Evolutionary conservation across 148 eudicot species (phyloP), one percentile per base, ranked within the genome.

Genomic region (Camellia sinensis): DNA sequence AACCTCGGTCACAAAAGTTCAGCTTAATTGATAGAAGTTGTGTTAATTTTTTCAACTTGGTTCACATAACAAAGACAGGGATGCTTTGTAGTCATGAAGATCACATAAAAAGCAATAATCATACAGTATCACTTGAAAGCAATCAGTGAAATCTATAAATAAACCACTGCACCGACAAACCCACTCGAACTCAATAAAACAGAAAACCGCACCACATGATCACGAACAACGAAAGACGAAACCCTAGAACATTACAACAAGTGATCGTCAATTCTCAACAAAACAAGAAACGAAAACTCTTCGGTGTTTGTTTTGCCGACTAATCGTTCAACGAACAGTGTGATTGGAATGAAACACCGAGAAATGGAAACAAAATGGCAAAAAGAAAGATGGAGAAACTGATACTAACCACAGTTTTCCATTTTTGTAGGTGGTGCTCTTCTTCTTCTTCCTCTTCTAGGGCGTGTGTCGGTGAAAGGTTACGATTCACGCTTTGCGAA

Each of bases 231-330:
- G 41, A 61, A 75, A 19, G n/a, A 17, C 44, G 9, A 50, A 52
- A 66, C 80, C 80, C 80, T 77, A 77, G 12, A 77, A 66, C 62
- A 29, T 18, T 41, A 52, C 14, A 29, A 65, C 76, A 50, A 37
- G 12, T 22, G 57, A 63, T 17, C 56, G 29, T 14, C 63, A 4
- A 13, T 14, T 29, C 37, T 29, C 59, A 8, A 45, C 56, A 45
- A 6, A 18, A 46, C 7, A 8, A 9, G 7, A 19, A 63, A 63
- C 19, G 11, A 19, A 21, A 1, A 37, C 6, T 37, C 37, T 29
- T 29, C 41, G 4, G 7, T 3, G 14, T 73, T 43, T 18, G 46
- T 4, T 56, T 8, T n/a, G 37, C 53, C 37, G 44, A 74, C 67
- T 60, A 74, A 74, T 74, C 66, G 53, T 74, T 40, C 43, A 60